phyloP scores from a whole-genome alignment of 2,329 filamentous ascomycete species.

The Chaetomiaceae sp. region DNA sequence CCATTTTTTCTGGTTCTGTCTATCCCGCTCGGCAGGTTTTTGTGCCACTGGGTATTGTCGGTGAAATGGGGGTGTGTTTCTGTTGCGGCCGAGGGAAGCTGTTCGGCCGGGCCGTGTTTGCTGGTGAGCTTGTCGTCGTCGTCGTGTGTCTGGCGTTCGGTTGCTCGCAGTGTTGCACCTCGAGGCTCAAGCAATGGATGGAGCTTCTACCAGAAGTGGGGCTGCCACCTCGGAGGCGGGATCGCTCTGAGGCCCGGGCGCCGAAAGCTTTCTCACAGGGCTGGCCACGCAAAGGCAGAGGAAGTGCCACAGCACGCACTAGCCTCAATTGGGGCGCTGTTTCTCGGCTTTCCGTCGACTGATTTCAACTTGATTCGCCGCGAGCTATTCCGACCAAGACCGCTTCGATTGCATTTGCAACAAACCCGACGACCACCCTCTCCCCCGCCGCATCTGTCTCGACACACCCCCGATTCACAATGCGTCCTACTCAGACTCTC shows the following conservation, averaged over 20 bases:
- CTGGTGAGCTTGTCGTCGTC: conserved; percentile 4
- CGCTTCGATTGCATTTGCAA: conserved; percentile 6
- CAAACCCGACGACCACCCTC: conserved; percentile 27
- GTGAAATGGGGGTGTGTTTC: not conserved
- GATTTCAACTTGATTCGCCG: not conserved
- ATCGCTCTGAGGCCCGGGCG: conserved; percentile 7
- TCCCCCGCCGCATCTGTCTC: conserved; percentile 26
- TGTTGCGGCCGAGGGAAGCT: conserved; percentile 1
- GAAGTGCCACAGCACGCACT: conserved; percentile 8
- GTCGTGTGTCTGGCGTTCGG: conserved; percentile 2
- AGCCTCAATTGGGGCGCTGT: conserved; percentile 22
- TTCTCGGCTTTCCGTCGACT: not conserved
- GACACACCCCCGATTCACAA: conserved; percentile 32
- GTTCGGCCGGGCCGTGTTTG: not conserved
- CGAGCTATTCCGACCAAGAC: conserved; percentile 25
- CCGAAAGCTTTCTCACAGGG: not conserved
- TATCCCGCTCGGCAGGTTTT: not conserved
- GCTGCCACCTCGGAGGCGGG: not conserved
- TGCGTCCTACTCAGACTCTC: conserved; percentile 45
- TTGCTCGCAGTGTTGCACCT: not conserved
- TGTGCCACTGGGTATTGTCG: no score
- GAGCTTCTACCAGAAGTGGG: conserved; percentile 24
- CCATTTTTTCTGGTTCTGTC: conserved; percentile 18
- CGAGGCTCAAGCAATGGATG: conserved; percentile 9
- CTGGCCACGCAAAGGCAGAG: no score